Conservation (phyloP, 495 filamentous ascomycete genomes). For the Neurospora tetraspora region DNA sequence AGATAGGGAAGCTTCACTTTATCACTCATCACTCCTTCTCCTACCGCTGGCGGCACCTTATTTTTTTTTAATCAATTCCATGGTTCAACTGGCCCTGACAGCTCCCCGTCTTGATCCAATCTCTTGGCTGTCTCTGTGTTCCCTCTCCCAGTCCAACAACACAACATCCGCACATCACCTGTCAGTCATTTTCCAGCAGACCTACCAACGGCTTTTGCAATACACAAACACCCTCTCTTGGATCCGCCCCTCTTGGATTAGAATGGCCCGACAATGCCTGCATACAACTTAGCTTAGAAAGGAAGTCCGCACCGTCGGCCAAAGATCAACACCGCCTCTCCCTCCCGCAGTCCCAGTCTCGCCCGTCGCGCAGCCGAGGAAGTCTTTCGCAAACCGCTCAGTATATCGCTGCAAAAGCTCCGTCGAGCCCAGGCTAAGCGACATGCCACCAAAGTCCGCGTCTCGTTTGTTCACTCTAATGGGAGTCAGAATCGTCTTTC, state of each 20-base stretch:
- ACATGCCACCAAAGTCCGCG: conserved; percentile 13
- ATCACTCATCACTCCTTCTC: background rate
- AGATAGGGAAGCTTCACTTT: conserved; percentile 19
- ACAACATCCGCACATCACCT: background rate
- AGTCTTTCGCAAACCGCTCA: conserved; percentile 25
- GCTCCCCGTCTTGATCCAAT: background rate
- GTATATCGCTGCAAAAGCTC: conserved; percentile 17
- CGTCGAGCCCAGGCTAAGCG: conserved; percentile 18
- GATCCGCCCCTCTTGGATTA: conserved; percentile 25
- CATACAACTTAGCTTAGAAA: conserved; percentile 41
- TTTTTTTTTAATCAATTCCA: background rate
- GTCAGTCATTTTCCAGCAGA: background rate
- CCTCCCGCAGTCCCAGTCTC: conserved; percentile 12
- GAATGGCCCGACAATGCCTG: conserved; percentile 30
- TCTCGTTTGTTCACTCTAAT: conserved; percentile 15
- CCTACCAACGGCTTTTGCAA: background rate
- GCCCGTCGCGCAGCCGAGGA: conserved; percentile 27
- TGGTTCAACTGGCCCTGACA: background rate
- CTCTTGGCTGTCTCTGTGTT: background rate
- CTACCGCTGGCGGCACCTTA: too few relatives aligned
- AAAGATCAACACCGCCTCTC: conserved; percentile 19
- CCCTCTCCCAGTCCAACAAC: background rate
- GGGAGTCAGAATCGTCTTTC: conserved; percentile 4
- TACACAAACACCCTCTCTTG: conserved; percentile 5
- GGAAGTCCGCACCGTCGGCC: conserved; percentile 35